These are phyloP conservation scores for Batrachochytrium dendrobatidis DNA, from an alignment of 371 early-diverging fungal species.

Conservation along the genomic window DNA sequence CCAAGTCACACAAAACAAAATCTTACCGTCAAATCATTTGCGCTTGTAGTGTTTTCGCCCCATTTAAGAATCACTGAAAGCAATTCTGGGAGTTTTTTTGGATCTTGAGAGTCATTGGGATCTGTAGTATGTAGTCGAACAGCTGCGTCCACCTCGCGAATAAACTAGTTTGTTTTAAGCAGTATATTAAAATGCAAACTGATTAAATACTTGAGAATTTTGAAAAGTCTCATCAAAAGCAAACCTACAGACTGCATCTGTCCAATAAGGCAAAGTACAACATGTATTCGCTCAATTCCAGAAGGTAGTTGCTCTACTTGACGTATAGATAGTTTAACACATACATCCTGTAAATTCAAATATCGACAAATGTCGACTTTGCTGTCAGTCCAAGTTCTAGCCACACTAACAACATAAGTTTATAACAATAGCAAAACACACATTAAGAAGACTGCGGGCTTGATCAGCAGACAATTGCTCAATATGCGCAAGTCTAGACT, in stretches of 20 bases:
- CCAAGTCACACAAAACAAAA: not conserved
- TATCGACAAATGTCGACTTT: not conserved
- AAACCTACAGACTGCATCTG: not conserved
- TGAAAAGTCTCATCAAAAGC: not conserved
- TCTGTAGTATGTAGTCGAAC: not conserved
- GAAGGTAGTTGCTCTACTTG: not conserved
- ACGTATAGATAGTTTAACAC: not conserved
- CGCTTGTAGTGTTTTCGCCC: not conserved
- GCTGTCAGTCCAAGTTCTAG: not conserved
- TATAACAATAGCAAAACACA: not conserved
- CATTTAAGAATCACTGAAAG: not conserved
- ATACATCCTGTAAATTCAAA: not conserved
- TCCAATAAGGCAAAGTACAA: not conserved
- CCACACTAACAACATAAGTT: not conserved
- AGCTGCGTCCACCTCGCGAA: not conserved
- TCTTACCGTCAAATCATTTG: not conserved
- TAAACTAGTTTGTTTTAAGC: not conserved
- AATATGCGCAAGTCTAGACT: not conserved
- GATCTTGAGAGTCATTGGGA: not conserved
- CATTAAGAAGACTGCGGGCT: not conserved
- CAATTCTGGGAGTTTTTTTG: not conserved
- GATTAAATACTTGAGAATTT: not conserved
- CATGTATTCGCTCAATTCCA: not conserved
- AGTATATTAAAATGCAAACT: not conserved
- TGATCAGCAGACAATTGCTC: not conserved